These are phyloP conservation scores for Artomyces pyxidatus DNA, from an alignment of 768 basidiomycete genomes.

Conservation along the genomic window DNA sequence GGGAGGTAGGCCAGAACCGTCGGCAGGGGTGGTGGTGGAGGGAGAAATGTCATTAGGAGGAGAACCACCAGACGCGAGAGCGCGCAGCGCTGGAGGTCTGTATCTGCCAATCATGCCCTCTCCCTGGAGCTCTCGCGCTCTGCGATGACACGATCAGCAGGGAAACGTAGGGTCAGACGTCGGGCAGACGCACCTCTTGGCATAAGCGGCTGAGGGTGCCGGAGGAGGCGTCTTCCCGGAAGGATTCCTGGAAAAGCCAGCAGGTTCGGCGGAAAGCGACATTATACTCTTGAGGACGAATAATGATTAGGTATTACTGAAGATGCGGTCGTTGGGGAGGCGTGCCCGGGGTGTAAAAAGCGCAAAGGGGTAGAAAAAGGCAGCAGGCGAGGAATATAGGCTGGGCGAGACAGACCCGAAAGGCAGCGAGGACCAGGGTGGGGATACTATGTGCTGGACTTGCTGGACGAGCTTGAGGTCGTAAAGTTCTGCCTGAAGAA, in stretches of 20 bases:
- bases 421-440: slow-evolving; percentile 5
- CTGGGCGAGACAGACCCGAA: no score
- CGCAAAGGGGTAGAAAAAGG: slow-evolving; percentile 19
- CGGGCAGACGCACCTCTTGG: slow-evolving; percentile 73
- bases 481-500: slow-evolving; percentile 23
- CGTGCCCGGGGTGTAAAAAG: slow-evolving; percentile 23
- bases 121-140: slow-evolving; percentile 80
- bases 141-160: slow-evolving; percentile 24
- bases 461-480: slow-evolving; percentile 30
- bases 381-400: slow-evolving; percentile 8
- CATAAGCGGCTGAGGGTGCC: slow-evolving; percentile 82
- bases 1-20: slow-evolving; percentile 52
- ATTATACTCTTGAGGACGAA: slow-evolving; percentile 66
- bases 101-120: slow-evolving; percentile 69
- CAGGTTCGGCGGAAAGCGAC: slow-evolving; percentile 87
- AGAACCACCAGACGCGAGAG: slow-evolving; percentile 58
- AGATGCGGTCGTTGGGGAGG: slow-evolving; percentile 20
- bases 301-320: slow-evolving; percentile 79
- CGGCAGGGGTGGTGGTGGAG: slow-evolving; percentile 49
- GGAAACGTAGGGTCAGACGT: no score
- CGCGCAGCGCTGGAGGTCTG: slow-evolving; percentile 72
- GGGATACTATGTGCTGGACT: slow-evolving; percentile 32
- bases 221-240: slow-evolving; percentile 89
- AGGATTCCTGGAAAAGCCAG: slow-evolving; percentile 72
- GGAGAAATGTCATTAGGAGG: slow-evolving; percentile 62